Conservation (phyloP, 441 rosid genomes). For the Jatropha podagrica region DNA sequence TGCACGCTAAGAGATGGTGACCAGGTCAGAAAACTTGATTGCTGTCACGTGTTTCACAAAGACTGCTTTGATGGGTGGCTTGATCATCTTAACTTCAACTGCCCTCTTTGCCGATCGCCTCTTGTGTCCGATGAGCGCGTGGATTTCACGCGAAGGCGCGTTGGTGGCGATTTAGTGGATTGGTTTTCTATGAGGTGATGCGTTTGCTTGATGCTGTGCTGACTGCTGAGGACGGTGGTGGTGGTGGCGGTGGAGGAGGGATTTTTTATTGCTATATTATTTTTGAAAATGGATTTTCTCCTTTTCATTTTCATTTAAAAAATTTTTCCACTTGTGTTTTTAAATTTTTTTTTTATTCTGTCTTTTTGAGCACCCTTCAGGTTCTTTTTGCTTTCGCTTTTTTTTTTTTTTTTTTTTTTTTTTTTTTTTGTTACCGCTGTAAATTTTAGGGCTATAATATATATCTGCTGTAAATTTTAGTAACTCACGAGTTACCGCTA, state of each 20-base stretch:
- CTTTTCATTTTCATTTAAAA: background rate
- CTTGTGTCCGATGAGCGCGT: conserved; percentile 49
- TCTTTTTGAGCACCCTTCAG: conserved; percentile 5
- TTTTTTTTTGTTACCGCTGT: no score
- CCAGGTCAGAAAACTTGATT: conserved; percentile 65
- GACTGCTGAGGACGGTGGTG: background rate
- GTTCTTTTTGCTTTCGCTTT: conserved; percentile 5
- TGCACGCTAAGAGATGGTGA: conserved; percentile 60
- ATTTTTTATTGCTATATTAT: background rate
- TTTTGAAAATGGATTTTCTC: conserved; percentile 11
- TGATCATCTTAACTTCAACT: conserved; percentile 57
- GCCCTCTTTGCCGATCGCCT: conserved; percentile 69
- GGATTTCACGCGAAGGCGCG: conserved; percentile 43
- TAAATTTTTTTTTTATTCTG: background rate
- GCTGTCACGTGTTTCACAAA: conserved; percentile 81
- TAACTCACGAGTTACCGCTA: no score
- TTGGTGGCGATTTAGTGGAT: conserved; percentile 44
- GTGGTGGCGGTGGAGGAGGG: background rate
- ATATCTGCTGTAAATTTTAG: no score
- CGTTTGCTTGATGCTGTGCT: background rate
- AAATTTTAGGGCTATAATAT: no score
- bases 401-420: background rate
- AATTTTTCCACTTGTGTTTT: no score
- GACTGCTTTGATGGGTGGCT: conserved; percentile 84
- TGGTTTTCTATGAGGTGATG: conserved; percentile 42